Conservation (phyloP, 2,329 filamentous ascomycete species). For the Sarocladium oryzae region DNA sequence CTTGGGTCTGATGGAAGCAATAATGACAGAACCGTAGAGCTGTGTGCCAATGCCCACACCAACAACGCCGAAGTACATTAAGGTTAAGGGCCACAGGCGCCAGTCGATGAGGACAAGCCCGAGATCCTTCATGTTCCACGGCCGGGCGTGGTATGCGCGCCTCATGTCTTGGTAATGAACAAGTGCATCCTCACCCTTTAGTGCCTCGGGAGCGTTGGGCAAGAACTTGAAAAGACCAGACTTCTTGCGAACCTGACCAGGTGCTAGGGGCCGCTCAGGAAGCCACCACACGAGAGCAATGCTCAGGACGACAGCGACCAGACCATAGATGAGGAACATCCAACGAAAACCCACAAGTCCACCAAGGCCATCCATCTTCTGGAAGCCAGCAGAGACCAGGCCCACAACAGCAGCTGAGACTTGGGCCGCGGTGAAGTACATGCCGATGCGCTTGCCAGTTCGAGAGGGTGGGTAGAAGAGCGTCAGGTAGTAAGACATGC, state of each 20-base stretch:
- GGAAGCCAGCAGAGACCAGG: slow-evolving; percentile 83
- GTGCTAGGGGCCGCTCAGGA: slow-evolving; percentile 71
- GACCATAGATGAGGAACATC: slow-evolving; percentile 88
- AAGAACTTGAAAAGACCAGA: slow-evolving; percentile 56
- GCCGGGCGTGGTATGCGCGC: slow-evolving; percentile 68
- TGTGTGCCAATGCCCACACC: slow-evolving; percentile 88
- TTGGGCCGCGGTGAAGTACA: slow-evolving; percentile 85
- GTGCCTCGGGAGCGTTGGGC: slow-evolving; percentile 61
- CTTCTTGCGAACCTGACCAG: slow-evolving; percentile 52
- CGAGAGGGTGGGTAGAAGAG: slow-evolving; percentile 85
- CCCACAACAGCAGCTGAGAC: slow-evolving; percentile 85
- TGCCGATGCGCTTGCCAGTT: slow-evolving; percentile 80
- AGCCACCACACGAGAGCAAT: slow-evolving; percentile 81
- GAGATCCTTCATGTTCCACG: slow-evolving; percentile 69
- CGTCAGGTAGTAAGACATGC: slow-evolving; percentile 89
- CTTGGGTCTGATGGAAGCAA: slow-evolving; percentile 66
- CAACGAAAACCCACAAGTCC: slow-evolving; percentile 79
- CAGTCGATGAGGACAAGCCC: slow-evolving; percentile 69
- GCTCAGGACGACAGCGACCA: slow-evolving; percentile 67
- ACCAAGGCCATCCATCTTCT: slow-evolving; percentile 75
- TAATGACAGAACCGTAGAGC: slow-evolving; percentile 82
- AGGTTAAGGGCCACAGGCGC: slow-evolving; percentile 75
- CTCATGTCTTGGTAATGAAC: slow-evolving; percentile 80
- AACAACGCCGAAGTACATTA: slow-evolving; percentile 96
- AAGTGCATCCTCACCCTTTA: slow-evolving; percentile 69